Evolutionary conservation across 2,329 filamentous ascomycete genomes (phyloP).

Genomic region (Aureobasidium sp.): DNA sequence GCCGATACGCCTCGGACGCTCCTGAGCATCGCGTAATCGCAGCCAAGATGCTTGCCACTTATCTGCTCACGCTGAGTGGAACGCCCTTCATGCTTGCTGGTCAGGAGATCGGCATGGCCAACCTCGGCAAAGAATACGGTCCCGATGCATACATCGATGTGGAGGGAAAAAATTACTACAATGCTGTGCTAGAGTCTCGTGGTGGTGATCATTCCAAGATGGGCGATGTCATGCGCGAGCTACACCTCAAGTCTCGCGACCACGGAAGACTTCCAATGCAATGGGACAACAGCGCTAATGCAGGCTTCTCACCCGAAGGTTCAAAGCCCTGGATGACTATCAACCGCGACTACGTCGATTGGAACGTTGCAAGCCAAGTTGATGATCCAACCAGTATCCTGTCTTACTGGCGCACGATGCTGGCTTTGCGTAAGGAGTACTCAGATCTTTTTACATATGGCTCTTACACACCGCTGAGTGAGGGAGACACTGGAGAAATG

Average conservation of each 20-base stretch:
- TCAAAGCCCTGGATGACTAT: constrained; percentile 61
- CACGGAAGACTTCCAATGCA: constrained; percentile 64
- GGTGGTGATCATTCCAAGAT: constrained; percentile 28
- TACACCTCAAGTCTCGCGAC: constrained; percentile 55
- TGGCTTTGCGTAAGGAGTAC: constrained; percentile 22
- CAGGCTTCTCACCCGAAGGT: constrained; percentile 53
- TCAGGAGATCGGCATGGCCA: constrained; percentile 59
- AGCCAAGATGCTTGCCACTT: constrained; percentile 47
- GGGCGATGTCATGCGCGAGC: constrained; percentile 18
- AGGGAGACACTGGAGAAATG: constrained; percentile 20
- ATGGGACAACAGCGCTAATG: constrained; percentile 52
- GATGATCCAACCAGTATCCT: constrained; percentile 45
- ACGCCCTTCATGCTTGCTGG: constrained; percentile 60
- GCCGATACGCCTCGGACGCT: constrained; percentile 47
- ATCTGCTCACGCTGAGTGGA: constrained; percentile 20
- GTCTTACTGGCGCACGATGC: constrained; percentile 48
- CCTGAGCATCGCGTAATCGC: constrained; percentile 42
- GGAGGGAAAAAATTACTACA: constrained; percentile 45
- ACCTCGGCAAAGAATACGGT: constrained; percentile 50
- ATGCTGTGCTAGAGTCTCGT: constrained; percentile 35
- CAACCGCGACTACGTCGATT: constrained; percentile 51
- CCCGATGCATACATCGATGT: constrained; percentile 42
- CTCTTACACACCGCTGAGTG: constrained; percentile 19
- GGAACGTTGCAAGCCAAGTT: constrained; percentile 55
- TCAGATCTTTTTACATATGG: constrained; percentile 24